Percentiles rank a stretch among this genome's conserved stretches.
phyloP scores from a whole-genome alignment of 2,329 filamentous ascomycete species.

The Alternaria infectoria region DNA sequence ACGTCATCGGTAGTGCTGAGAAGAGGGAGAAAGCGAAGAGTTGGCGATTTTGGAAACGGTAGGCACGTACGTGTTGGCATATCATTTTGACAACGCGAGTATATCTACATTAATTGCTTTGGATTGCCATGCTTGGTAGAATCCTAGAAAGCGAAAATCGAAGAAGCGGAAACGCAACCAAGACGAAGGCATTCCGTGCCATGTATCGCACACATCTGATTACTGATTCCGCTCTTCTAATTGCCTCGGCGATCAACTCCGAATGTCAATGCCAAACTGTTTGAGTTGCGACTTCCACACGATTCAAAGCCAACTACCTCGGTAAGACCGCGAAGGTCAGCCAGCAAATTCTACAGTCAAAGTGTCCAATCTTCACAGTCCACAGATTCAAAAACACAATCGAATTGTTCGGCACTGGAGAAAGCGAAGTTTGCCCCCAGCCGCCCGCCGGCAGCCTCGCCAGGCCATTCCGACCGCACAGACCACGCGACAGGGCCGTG shows the following conservation, averaged over 20 bases:
- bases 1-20: slow-evolving; percentile 47
- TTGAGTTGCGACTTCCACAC: background rate
- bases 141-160: no score
- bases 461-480: background rate
- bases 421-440: background rate
- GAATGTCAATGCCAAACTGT: background rate
- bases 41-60: slow-evolving; percentile 23
- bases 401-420: background rate
- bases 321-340: background rate
- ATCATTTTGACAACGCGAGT: no score
- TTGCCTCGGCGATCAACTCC: background rate
- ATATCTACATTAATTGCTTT: background rate
- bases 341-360: background rate
- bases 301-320: background rate
- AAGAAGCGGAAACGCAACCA: background rate
- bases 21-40: slow-evolving; percentile 3
- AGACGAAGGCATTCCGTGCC: background rate
- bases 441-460: background rate
- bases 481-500: background rate
- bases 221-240: background rate
- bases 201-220: background rate
- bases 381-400: background rate
- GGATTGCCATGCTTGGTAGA: background rate
- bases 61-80: background rate
- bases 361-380: background rate